phyloP scores from a whole-genome alignment of 2,329 filamentous ascomycete genomes.

The Raffaelea ambrosiae region DNA sequence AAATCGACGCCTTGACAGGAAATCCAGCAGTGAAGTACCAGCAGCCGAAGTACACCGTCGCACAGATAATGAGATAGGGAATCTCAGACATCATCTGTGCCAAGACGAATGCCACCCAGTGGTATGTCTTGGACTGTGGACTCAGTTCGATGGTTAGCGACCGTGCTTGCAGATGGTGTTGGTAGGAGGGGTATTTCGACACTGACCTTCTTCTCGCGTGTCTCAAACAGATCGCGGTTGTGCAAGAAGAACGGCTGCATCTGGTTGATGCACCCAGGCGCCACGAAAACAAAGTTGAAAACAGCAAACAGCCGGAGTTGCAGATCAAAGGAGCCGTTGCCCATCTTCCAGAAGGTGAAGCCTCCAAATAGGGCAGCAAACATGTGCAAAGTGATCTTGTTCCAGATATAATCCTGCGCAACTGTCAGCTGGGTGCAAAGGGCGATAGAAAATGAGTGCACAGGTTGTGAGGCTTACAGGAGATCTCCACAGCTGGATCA shows the following conservation, averaged over 20 bases:
- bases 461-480: not conserved
- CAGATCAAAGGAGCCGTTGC: slow-evolving; percentile 50
- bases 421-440: not conserved
- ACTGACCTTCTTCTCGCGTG: slow-evolving; percentile 52
- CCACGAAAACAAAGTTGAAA: slow-evolving; percentile 63
- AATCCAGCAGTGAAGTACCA: slow-evolving; percentile 20
- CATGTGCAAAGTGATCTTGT: slow-evolving; percentile 51
- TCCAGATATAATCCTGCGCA: slow-evolving; percentile 57
- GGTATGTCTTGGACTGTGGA: slow-evolving; percentile 50
- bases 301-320: slow-evolving; percentile 64
- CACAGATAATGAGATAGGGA: slow-evolving; percentile 47
- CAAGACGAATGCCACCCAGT: slow-evolving; percentile 60
- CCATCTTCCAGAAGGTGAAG: slow-evolving; percentile 54
- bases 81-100: slow-evolving; percentile 61
- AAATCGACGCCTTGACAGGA: slow-evolving; percentile 45
- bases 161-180: not conserved
- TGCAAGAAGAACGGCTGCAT: slow-evolving; percentile 65
- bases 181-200: not conserved
- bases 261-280: slow-evolving; percentile 55
- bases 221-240: slow-evolving; percentile 60
- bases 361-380: slow-evolving; percentile 52
- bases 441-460: not conserved
- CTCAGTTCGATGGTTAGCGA: not conserved
- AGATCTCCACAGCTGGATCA: slow-evolving; percentile 9
- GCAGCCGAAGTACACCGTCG: slow-evolving; percentile 54